Evolutionary conservation across 1,284 basidiomycete species (phyloP).

Genomic region (Meira nashicola): DNA sequence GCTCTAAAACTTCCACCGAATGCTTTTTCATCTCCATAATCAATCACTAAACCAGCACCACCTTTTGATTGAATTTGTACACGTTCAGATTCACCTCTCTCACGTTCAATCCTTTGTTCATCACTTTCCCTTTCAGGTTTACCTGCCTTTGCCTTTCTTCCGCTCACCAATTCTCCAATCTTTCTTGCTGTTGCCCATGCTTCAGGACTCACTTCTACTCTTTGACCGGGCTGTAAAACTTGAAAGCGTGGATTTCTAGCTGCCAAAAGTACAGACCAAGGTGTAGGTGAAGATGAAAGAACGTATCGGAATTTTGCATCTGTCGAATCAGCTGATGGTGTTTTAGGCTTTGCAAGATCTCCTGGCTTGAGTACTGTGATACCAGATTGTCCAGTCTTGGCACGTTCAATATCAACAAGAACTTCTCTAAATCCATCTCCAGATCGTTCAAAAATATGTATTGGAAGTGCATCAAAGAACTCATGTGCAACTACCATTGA

Average conservation of each 20-base stretch:
- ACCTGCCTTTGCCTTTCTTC: constrained; percentile 20
- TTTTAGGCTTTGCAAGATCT: constrained; percentile 12
- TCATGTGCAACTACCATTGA: constrained; percentile 92
- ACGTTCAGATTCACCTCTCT: constrained; percentile 12
- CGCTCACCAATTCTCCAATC: constrained; percentile 43
- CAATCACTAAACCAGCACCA: constrained; percentile 78
- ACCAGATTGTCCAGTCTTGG: neutral
- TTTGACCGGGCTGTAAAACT: constrained; percentile 36
- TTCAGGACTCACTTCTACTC: constrained; percentile 46
- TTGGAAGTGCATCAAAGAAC: constrained; percentile 93
- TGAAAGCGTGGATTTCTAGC: constrained; percentile 37
- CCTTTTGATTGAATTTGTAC: constrained; percentile 53
- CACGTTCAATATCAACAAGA: constrained; percentile 61
- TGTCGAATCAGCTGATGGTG: constrained; percentile 20
- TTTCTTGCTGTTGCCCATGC: constrained; percentile 42
- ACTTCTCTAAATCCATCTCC: constrained; percentile 79
- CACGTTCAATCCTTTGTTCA: neutral
- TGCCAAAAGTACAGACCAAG: constrained; percentile 61
- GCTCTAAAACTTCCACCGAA: constrained; percentile 81
- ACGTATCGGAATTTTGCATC: constrained; percentile 60
- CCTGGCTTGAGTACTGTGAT: constrained; percentile 29
- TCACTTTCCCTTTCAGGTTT: neutral
- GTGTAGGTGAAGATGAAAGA: constrained; percentile 64
- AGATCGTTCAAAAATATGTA: constrained; percentile 70
- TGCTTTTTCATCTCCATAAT: constrained; percentile 76